phyloP scores from a whole-genome alignment of 805 yeast genomes.

The Blastobotrys mokoenaii region DNA sequence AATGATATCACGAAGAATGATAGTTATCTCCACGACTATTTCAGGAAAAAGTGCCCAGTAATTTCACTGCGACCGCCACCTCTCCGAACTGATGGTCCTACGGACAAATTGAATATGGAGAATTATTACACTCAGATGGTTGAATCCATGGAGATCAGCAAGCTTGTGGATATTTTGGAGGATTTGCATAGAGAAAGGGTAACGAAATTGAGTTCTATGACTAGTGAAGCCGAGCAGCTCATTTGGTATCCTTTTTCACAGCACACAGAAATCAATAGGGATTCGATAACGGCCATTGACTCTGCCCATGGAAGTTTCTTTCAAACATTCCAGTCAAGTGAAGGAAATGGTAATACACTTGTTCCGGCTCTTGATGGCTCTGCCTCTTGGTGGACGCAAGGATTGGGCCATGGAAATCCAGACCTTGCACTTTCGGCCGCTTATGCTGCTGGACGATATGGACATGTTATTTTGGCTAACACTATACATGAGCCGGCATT shows the following conservation, averaged over 20 bases:
- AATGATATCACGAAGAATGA: constrained; percentile 12
- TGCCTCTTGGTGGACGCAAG: constrained; percentile 26
- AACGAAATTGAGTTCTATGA: constrained; percentile 6
- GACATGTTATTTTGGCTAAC: constrained; percentile 22
- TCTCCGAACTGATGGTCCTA: not conserved
- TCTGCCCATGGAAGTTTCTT: constrained; percentile 21
- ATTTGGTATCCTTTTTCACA: constrained; percentile 25
- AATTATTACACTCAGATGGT: constrained; percentile 10
- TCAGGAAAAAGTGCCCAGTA: not conserved
- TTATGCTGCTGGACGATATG: constrained; percentile 22
- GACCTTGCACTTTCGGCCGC: constrained; percentile 19
- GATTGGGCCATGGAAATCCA: constrained; percentile 20
- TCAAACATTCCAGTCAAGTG: constrained; percentile 4
- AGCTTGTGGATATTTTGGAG: constrained; percentile 7
- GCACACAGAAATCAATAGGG: constrained; percentile 12
- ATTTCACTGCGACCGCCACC: constrained; percentile 13
- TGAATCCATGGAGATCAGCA: not conserved
- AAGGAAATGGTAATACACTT: not conserved
- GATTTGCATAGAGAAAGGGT: constrained; percentile 8
- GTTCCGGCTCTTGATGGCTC: constrained; percentile 18
- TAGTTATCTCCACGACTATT: constrained; percentile 5
- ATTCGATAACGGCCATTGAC: constrained; percentile 18
- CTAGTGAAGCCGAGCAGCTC: constrained; percentile 10
- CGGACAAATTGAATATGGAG: constrained; percentile 10
- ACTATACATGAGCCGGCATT: constrained; percentile 22